These are phyloP conservation scores for Parathielavia hyrcaniae DNA, from an alignment of 495 filamentous ascomycete species.

Conservation along the genomic window DNA sequence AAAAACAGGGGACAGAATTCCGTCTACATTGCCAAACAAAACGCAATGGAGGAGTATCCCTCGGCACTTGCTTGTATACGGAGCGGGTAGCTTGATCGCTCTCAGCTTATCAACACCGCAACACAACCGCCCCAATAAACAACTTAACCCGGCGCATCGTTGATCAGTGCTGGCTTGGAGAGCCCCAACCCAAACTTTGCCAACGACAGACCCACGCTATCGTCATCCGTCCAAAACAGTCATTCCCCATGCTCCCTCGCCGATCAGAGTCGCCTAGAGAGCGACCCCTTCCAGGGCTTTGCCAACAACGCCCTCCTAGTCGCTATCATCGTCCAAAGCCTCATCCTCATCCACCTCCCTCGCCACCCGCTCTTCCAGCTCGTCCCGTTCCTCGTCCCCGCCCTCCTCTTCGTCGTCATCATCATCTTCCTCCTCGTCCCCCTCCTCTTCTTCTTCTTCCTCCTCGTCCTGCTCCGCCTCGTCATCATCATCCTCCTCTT, in stretches of 20 bases:
- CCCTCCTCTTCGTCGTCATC: slow-evolving; percentile 56
- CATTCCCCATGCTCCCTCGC: background rate
- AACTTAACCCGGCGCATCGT: too few species aligned
- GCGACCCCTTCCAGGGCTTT: background rate
- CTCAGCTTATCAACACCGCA: background rate
- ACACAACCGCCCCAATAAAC: background rate
- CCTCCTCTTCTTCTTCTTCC: slow-evolving; percentile 40
- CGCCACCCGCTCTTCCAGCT: slow-evolving; percentile 37
- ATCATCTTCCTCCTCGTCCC: slow-evolving; percentile 46
- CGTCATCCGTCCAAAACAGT: background rate
- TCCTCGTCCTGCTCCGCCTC: slow-evolving; percentile 43
- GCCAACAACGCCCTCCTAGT: slow-evolving; percentile 28
- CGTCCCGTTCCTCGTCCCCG: slow-evolving; percentile 40
- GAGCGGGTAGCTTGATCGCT: too few species aligned
- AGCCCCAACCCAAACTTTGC: too few species aligned
- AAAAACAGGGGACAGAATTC: background rate
- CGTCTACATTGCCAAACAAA: too few species aligned
- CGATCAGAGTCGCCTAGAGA: background rate
- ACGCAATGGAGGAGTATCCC: too few species aligned
- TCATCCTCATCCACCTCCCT: slow-evolving; percentile 56
- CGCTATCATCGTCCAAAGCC: slow-evolving; percentile 57
- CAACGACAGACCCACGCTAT: too few species aligned
- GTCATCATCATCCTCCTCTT: slow-evolving; percentile 51
- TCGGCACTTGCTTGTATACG: too few species aligned
- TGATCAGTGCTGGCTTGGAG: too few species aligned